Evolutionary conservation across 179 eudicot species (phyloP).

Genomic region (Amaranthus tricolor): DNA sequence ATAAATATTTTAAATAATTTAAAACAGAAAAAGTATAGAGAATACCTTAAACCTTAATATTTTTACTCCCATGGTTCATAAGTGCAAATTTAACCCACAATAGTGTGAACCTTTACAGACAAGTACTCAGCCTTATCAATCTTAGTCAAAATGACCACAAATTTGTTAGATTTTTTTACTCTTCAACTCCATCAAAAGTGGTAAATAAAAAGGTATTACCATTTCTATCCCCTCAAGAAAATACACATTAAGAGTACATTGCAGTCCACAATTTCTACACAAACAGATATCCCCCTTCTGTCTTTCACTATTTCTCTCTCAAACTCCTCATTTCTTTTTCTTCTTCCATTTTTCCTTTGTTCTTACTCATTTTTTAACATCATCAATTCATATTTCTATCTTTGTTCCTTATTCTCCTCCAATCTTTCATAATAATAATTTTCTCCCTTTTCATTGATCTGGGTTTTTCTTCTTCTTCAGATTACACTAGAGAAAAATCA

Average conservation of each 20-base stretch:
- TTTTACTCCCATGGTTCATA: too few relatives aligned
- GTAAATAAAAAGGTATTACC: not conserved
- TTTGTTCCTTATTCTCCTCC: constrained; percentile 14
- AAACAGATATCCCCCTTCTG: constrained; percentile 25
- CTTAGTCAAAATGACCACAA: not conserved
- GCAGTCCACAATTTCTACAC: constrained; percentile 34
- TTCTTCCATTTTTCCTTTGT: not conserved
- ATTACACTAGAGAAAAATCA: constrained; percentile 2
- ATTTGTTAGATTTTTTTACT: not conserved
- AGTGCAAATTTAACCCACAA: too few relatives aligned
- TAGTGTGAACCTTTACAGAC: too few relatives aligned
- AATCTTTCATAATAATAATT: constrained; percentile 17
- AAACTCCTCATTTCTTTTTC: not conserved
- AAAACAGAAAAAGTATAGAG: too few relatives aligned
- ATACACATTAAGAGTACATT: constrained; percentile 7
- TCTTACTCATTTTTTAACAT: constrained; percentile 15
- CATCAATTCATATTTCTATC: constrained; percentile 6
- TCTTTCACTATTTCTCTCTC: constrained; percentile 8
- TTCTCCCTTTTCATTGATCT: constrained; percentile 21
- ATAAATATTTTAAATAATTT: too few relatives aligned
- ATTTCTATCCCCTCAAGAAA: constrained; percentile 2
- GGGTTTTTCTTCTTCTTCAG: constrained; percentile 12
- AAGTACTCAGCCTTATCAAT: too few relatives aligned
- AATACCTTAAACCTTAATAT: too few relatives aligned
- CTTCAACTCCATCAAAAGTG: not conserved